Base-by-base conservation (phyloP, 2,329 filamentous ascomycete genomes). In the Tolypocladium paradoxum region DNA sequence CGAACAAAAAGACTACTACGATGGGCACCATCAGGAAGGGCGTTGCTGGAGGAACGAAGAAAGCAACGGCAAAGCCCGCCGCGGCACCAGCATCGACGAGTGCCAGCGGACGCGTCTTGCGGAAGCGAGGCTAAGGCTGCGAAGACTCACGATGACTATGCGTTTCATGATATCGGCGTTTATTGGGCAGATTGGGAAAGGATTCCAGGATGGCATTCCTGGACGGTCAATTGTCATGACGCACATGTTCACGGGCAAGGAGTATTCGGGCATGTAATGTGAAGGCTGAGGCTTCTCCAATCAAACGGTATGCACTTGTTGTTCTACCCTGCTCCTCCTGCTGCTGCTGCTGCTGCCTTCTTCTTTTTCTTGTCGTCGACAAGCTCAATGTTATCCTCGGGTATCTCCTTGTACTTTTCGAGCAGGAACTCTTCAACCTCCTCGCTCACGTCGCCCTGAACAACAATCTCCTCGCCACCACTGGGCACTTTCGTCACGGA, bases 311-410 rank as follows among this genome's bases (percentile, higher is more conserved):
- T 52, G 43, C 40, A 48, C 35, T 54, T 37, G 50, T 34, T 38
- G 38, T 40, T 37, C 40, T 53, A 57, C 53, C 53, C 53, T 20
- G 57, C 56, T 24, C 56, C 57, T 22, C 58, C 57, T 6, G 58
- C 56, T 9, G 62, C 63, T 14, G 57, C 57, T 22, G 59, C 58
- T 2, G 60, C 56, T 16, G 64, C 63, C 65, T 72, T 72, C 65
- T 77, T 83, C 75, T 95, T 95, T 82, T 93, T 93, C 82, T 96
- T 96, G 68, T 96, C 92, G 71, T 97, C 92, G 45, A 97, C 82
- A 65, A 91, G 74, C 73, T 97, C 92, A 62, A 97, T 87, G 72
- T 99, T 96, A 66, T 95, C 90, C 74, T 95, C 89, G 2, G 92
- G 92, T 62, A 99, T 87, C 58, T 90, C 82, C 69, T 87, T 86